phyloP scores from a whole-genome alignment of 208 protist species.

The Trichomonas gallinae region DNA sequence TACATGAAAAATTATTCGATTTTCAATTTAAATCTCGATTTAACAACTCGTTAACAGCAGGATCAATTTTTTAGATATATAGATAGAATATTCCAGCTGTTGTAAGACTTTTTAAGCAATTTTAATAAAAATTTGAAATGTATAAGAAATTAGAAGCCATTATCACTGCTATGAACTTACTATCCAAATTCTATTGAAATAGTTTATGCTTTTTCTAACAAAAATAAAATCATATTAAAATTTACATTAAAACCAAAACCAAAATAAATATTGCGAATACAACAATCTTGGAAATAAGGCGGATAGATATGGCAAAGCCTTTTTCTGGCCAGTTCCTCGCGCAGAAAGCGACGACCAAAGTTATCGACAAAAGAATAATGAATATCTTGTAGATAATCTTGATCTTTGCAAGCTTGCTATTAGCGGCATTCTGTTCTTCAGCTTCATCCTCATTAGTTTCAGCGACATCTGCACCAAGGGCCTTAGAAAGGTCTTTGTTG shows the following conservation, averaged over 20 bases:
- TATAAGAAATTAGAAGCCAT: too few species aligned
- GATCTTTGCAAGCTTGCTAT: neutral
- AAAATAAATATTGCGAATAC: neutral
- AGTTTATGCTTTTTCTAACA: too few species aligned
- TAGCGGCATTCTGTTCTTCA: neutral
- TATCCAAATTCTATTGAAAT: too few species aligned
- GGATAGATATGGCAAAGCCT: neutral
- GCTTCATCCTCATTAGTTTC: neutral
- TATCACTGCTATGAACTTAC: too few species aligned
- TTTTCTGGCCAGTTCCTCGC: neutral
- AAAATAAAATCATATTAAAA: neutral
- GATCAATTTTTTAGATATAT: too few species aligned
- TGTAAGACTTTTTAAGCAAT: too few species aligned
- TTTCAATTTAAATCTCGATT: too few species aligned
- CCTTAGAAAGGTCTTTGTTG: neutral
- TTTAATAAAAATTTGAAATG: too few species aligned
- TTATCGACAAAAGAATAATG: neutral
- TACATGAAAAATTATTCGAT: too few species aligned
- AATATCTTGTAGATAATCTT: neutral
- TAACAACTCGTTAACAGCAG: too few species aligned
- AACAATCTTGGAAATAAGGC: neutral
- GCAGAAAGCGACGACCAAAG: neutral
- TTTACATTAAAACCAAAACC: neutral
- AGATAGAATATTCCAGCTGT: too few species aligned
- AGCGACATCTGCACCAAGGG: neutral